Percentiles rank a stretch among this genome's conserved stretches.
Conservation (phyloP, 169 alveolate genomes). For the Besnoitia besnoiti region DNA sequence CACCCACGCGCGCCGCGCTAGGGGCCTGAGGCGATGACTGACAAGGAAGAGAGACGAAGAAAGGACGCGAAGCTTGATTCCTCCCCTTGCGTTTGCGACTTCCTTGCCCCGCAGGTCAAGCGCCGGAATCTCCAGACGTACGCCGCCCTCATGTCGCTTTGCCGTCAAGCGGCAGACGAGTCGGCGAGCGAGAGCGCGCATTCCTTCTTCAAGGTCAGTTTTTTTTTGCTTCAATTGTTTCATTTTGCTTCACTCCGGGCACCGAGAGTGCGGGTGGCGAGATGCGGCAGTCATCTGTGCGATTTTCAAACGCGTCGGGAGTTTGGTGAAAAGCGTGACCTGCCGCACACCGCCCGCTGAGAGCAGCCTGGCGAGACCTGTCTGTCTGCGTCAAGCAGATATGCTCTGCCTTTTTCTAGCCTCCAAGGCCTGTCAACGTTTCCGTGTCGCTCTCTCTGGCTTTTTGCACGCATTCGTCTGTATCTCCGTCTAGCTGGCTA, state of each 20-base stretch:
- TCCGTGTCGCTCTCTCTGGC: neutral
- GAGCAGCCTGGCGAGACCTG: neutral
- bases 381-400: neutral
- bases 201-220: no score
- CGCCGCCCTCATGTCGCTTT: conserved; percentile 56
- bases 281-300: neutral
- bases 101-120: conserved; percentile 51
- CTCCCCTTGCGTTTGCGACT: neutral
- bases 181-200: neutral
- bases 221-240: no score
- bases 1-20: neutral
- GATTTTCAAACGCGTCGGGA: neutral
- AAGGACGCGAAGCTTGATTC: no score
- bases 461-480: neutral
- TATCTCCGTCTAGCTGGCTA: neutral
- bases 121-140: conserved; percentile 65
- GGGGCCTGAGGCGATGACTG: neutral
- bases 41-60: no score
- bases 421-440: neutral
- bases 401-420: neutral
- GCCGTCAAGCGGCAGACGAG: neutral
- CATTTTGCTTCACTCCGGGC: neutral
- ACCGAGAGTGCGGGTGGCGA: neutral
- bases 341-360: neutral
- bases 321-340: neutral